Evolutionary conservation across 805 yeast species (phyloP), one percentile per base, ranked within the genome.

Genomic region (Starmerella powellii): DNA sequence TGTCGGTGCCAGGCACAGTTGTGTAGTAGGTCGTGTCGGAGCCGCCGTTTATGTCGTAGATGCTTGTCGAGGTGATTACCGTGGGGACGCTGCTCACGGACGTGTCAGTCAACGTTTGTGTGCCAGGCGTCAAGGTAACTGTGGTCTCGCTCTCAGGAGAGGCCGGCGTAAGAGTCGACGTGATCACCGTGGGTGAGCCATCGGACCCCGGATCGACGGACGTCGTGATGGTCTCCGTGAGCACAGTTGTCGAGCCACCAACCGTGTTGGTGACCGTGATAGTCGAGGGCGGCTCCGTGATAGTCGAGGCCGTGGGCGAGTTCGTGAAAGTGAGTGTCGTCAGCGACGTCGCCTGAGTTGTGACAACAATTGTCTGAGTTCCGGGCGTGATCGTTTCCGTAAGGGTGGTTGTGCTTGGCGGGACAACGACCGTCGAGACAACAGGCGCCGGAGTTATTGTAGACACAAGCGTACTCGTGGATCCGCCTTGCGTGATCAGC

Each of bases 31-130:
- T 23, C 13, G 28, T 16, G n/a, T 31, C 34, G 13, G 40, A n/a
- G 16, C 44, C 47, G 4, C 32, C 10, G 12, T 29, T 12, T 15
- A 31, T 36, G 1, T 31, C 17, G 26, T 40, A 37, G 11, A 28
- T 24, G 21, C 26, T 42, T 3, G 41, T 29, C 10, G 42, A 26
- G 24, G 23, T 31, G 21, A 37, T 16, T 2, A 38, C 31, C 3
- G 45, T 33, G 12, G 32, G 38, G n/a, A 26, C 18, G 13, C 39
- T 37, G 3, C 41, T 42, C 4, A 36, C 5, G 2, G 33, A 21
- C 3, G 47, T 42, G n/a, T 28, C 45, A 20, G 50, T 46, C 11
- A 46, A 10, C 3, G 50, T 46, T 19, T 46, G 50, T 3, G 12
- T n/a, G 8, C 45, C 47, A 3, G 40, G 31, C 4, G 41, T 16